phyloP scores from a whole-genome alignment of 1,284 basidiomycete species.

The Polyporus tsugae region DNA sequence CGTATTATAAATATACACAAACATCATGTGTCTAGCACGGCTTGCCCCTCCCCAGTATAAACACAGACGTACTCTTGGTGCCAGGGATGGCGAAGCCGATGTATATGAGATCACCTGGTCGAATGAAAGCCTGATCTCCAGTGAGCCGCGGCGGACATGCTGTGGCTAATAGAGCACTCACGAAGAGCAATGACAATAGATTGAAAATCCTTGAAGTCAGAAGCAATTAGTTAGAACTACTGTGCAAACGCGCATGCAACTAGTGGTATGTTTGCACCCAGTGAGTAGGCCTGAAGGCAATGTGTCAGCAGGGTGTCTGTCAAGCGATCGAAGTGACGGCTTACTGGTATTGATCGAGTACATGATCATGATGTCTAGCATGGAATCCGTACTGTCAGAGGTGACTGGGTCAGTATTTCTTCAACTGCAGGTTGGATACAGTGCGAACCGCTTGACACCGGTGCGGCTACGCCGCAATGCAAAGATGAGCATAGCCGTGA shows the following conservation, averaged over 20 bases:
- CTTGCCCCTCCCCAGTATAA: too few relatives aligned
- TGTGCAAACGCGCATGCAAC: neutral
- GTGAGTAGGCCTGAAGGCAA: constrained; percentile 4
- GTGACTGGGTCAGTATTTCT: neutral
- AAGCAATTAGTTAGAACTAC: neutral
- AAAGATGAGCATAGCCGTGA: neutral
- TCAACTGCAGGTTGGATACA: neutral
- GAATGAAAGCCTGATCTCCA: neutral
- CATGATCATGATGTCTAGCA: neutral
- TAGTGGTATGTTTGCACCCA: neutral
- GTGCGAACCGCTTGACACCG: neutral
- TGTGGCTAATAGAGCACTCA: neutral
- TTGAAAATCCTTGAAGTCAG: neutral
- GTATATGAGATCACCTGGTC: constrained; percentile 10
- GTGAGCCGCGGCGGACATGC: neutral
- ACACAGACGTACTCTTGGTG: neutral
- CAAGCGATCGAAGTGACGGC: neutral
- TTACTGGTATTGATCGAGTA: constrained; percentile 14
- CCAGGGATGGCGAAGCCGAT: constrained; percentile 2
- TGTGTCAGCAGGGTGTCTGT: constrained; percentile 1
- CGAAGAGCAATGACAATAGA: neutral
- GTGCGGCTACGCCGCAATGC: neutral
- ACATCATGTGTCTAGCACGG: too few relatives aligned
- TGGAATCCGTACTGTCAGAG: constrained; percentile 2
- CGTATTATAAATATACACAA: too few relatives aligned